Evolutionary conservation across 768 basidiomycete genomes (phyloP).

Genomic region (Tephrocybe sp.): DNA sequence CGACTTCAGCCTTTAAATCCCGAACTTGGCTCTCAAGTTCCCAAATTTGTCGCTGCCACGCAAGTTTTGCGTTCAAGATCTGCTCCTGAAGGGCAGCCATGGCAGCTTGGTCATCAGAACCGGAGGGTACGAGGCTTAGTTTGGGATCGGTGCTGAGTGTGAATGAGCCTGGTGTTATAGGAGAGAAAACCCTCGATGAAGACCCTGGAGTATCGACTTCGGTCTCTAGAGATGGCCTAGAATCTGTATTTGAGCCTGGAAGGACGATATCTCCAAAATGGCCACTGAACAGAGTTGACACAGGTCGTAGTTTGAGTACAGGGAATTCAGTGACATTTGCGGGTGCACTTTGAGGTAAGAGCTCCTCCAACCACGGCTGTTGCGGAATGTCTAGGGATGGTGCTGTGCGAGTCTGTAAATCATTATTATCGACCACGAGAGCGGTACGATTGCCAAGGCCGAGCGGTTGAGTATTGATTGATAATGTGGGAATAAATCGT

Average conservation of each 20-base stretch:
- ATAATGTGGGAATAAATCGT: constrained; percentile 36
- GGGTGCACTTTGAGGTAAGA: constrained; percentile 59
- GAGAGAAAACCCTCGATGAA: constrained; percentile 41
- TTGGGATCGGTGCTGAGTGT: constrained; percentile 28
- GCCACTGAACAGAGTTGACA: constrained; percentile 73
- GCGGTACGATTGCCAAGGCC: constrained; percentile 19
- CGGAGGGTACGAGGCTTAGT: constrained; percentile 18
- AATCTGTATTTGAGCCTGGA: constrained; percentile 16
- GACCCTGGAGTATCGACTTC: constrained; percentile 54
- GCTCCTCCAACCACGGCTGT: constrained; percentile 24
- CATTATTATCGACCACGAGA: constrained; percentile 20
- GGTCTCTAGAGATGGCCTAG: constrained; percentile 33
- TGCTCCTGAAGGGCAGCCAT: constrained; percentile 61
- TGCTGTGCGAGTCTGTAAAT: constrained; percentile 23
- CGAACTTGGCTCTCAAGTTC: constrained; percentile 74
- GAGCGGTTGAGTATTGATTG: constrained; percentile 36
- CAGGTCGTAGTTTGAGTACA: constrained; percentile 65
- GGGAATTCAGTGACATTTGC: constrained; percentile 61
- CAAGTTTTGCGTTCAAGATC: constrained; percentile 50
- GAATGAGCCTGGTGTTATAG: constrained; percentile 25
- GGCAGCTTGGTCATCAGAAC: constrained; percentile 38
- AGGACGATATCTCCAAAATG: constrained; percentile 57
- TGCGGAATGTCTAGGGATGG: constrained; percentile 7
- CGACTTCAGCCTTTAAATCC: constrained; percentile 68
- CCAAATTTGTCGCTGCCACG: constrained; percentile 73